Evolutionary conservation across 306 rosid species (phyloP).

Genomic region (Hylodesmum podocarpum): DNA sequence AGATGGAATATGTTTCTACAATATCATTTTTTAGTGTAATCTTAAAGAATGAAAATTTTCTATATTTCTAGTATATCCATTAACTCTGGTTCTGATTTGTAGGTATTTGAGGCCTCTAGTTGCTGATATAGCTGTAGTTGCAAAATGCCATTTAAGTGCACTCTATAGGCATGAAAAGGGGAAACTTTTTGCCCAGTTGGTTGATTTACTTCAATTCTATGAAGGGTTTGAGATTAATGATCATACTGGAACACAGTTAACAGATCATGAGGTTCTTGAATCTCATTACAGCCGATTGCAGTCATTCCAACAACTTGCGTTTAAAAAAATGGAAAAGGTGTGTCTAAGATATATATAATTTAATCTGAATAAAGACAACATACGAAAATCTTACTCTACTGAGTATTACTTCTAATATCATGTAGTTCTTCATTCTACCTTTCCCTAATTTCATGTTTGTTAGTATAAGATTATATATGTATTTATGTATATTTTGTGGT

Average conservation of each 20-base stretch:
- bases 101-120: conserved; percentile 95
- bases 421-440: not conserved
- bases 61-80: not conserved
- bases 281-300: conserved; percentile 82
- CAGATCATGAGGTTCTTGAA: conserved; percentile 93
- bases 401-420: conserved; percentile 6
- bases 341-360: conserved; percentile 33
- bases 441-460: conserved; percentile 16
- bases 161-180: conserved; percentile 93
- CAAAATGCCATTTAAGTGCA: conserved; percentile 94
- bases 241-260: conserved; percentile 84
- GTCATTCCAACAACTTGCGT: conserved; percentile 85
- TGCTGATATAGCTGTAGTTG: conserved; percentile 96
- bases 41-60: not conserved
- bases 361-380: conserved; percentile 1
- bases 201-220: conserved; percentile 87
- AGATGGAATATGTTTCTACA: not conserved
- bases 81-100: conserved; percentile 2
- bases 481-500: conserved; percentile 22
- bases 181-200: conserved; percentile 93
- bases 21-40: not conserved
- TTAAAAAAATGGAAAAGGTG: conserved; percentile 85
- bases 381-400: not conserved
- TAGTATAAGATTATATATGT: not conserved
- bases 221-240: conserved; percentile 97